Evolutionary conservation across 2,329 filamentous ascomycete species (phyloP).

Genomic region (Penicillium occitanis): DNA sequence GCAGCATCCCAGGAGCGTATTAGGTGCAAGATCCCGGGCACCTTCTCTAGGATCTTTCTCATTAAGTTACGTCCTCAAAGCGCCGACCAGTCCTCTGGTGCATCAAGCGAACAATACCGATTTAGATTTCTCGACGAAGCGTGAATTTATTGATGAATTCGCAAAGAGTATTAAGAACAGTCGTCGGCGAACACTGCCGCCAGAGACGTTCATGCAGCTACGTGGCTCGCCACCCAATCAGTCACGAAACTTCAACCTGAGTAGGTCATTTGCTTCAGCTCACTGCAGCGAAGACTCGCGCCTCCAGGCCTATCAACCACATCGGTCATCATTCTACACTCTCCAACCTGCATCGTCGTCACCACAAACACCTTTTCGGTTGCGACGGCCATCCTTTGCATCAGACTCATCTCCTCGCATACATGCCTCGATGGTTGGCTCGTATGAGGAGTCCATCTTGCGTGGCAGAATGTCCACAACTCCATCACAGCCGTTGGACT

Average conservation of each 20-base stretch:
- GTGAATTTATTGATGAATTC: slow-evolving; percentile 54
- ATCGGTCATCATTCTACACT: slow-evolving; percentile 64
- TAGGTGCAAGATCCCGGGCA: slow-evolving; percentile 43
- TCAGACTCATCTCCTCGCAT: slow-evolving; percentile 76
- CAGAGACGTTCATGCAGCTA: slow-evolving; percentile 56
- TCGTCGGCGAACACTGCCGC: slow-evolving; percentile 71
- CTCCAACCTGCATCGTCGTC: slow-evolving; percentile 48
- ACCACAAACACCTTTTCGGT: slow-evolving; percentile 42
- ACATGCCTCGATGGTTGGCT: slow-evolving; percentile 94
- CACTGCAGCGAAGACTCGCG: slow-evolving; percentile 62
- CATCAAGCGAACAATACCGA: slow-evolving; percentile 85
- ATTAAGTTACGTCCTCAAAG: slow-evolving; percentile 78
- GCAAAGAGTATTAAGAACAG: slow-evolving; percentile 50
- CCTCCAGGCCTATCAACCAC: slow-evolving; percentile 76
- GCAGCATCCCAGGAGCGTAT: slow-evolving; percentile 19
- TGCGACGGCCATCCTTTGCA: slow-evolving; percentile 67
- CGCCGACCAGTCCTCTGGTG: slow-evolving; percentile 88
- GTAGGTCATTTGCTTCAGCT: slow-evolving; percentile 45
- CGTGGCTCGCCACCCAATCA: slow-evolving; percentile 43
- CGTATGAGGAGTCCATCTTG: slow-evolving; percentile 95
- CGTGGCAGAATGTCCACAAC: slow-evolving; percentile 95
- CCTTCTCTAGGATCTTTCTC: slow-evolving; percentile 70
- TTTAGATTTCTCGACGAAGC: slow-evolving; percentile 60
- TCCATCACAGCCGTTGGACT: slow-evolving; percentile 87
- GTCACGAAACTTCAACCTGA: slow-evolving; percentile 42